These are phyloP conservation scores for Fusarium pseudograminearum DNA, from an alignment of 2,329 filamentous ascomycete species.

Conservation along the genomic window DNA sequence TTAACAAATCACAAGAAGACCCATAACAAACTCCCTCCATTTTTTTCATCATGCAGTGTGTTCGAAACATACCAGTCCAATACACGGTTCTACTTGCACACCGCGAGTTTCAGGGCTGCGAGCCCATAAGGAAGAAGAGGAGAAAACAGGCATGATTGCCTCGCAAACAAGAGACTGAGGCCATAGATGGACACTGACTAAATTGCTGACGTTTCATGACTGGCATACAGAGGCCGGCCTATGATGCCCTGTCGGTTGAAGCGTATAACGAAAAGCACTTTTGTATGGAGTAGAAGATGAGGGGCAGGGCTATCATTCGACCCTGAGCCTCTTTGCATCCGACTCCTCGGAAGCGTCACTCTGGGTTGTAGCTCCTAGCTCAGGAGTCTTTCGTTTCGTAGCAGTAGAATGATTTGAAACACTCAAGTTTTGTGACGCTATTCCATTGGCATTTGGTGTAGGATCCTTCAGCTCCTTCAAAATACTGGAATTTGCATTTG, in stretches of 20 bases:
- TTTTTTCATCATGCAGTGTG: conserved; percentile 14
- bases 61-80: conserved; percentile 1
- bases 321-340: conserved; percentile 67
- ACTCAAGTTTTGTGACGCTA: conserved; percentile 36
- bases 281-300: conserved; percentile 5
- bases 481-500: conserved; percentile 28
- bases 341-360: conserved; percentile 58
- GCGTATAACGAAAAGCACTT: conserved; percentile 27
- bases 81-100: conserved; percentile 17
- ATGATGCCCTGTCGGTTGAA: conserved; percentile 24
- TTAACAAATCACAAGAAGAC: conserved; percentile 13
- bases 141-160: conserved; percentile 31
- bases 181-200: conserved; percentile 3
- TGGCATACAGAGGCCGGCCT: conserved; percentile 39
- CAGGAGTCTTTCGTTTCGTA: conserved; percentile 69
- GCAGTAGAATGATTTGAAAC: conserved; percentile 40
- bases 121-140: conserved; percentile 25
- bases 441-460: conserved; percentile 19
- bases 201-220: conserved; percentile 21
- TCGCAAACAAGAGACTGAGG: conserved; percentile 17
- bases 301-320: conserved; percentile 54
- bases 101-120: conserved; percentile 5
- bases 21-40: conserved; percentile 21
- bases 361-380: conserved; percentile 57
- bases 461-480: conserved; percentile 19